These are phyloP conservation scores for Annulohypoxylon truncatum DNA, from an alignment of 2,329 filamentous ascomycete genomes.

Conservation along the genomic window DNA sequence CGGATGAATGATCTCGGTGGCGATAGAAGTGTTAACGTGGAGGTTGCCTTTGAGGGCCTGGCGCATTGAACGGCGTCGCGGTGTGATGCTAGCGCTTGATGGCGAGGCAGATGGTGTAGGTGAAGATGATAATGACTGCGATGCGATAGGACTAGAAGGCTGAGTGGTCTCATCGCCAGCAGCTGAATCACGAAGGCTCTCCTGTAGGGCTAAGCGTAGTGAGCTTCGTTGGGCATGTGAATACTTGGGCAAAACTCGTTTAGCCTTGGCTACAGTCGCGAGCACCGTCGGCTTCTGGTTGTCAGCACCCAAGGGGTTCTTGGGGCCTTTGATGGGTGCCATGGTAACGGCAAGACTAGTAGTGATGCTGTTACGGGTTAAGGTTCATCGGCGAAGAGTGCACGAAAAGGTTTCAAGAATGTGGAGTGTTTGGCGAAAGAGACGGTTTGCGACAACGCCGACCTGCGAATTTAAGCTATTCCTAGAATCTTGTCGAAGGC, in stretches of 20 bases:
- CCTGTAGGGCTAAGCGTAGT: conserved; percentile 30
- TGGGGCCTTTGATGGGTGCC: conserved; percentile 7
- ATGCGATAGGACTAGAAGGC: not conserved
- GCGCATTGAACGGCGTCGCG: conserved; percentile 12
- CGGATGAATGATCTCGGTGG: not conserved
- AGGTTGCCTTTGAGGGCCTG: conserved; percentile 2
- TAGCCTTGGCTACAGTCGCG: not conserved
- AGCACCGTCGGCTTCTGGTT: conserved; percentile 3
- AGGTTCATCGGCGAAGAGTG: not conserved
- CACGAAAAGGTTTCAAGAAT: not conserved
- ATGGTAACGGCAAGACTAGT: conserved; percentile 6
- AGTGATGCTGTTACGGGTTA: conserved; percentile 11
- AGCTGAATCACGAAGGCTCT: conserved; percentile 22
- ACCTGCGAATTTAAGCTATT: not conserved
- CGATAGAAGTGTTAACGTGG: not conserved
- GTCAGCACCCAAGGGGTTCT: not conserved
- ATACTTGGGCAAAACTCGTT: conserved; percentile 1
- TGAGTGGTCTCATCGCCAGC: not conserved
- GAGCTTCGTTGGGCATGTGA: conserved; percentile 37
- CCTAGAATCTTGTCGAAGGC: not conserved
- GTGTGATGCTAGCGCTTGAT: not conserved
- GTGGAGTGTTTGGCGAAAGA: not conserved
- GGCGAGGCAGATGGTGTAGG: not conserved
- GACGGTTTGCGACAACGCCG: not conserved
- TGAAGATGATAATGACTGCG: not conserved